Evolutionary conservation across 805 yeast species (phyloP), one percentile per base, ranked within the genome.

Genomic region (Cephaloascus albidus): DNA sequence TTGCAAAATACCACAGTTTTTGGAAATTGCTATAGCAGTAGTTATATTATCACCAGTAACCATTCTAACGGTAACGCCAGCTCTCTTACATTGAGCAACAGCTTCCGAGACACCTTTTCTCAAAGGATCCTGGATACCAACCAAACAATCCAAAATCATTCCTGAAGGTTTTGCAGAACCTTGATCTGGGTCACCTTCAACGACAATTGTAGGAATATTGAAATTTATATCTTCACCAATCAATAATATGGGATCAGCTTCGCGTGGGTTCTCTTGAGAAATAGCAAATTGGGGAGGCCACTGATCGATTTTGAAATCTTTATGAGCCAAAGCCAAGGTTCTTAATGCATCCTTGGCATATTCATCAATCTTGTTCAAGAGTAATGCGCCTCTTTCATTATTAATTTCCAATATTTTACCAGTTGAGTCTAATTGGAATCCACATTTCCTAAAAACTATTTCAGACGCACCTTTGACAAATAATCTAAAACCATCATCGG

Each of bases 61-160:
- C 98, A 93, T 93, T 49, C 96, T 74, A 16, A 93, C 97, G 18
- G 83, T 75, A 18, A 93, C 97, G 42, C 98, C 97, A 1, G 98
- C 97, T 27, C 67, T 67, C 49, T 77, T 80, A 63, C 98, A 93
- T 53, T 83, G 82, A 32, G 70, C 67, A 20, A 93, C 96, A 1
- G 98, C 95, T 34, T 81, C 79, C n/a, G 78, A 72, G 8, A 93
- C 97, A 45, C 96, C 97, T 4, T 73, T 74, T 50, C 97, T 80
- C 43, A 93, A 69, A 0, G 98, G 98, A 63, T 93, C 98, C 63
- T 87, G 90, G 52, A 93, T 86, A 46, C 97, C 99, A 33, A 89
- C 88, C 33, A 90, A 62, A 39, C 81, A 78, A 53, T 90, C 82
- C 32, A 88, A 65, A 3, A 70, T 60, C 41, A 85, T 61, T 0